Evolutionary conservation across 192 early-diverging fungal genomes (phyloP), one percentile per base, ranked within the genome.

Genomic region (Piromyces finnis): DNA sequence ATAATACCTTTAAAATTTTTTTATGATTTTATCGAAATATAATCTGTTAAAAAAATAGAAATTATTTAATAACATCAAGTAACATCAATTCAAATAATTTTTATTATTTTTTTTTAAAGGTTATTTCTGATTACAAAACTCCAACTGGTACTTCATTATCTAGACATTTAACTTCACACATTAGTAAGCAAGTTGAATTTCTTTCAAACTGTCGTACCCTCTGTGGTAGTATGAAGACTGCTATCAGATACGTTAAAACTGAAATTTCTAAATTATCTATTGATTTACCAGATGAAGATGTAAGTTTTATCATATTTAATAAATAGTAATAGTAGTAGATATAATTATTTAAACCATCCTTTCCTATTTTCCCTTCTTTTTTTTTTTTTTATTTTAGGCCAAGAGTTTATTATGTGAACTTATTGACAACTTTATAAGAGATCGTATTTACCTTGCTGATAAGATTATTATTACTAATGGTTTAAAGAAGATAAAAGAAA

Each of bases 181-280:
- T 99, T 77, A 91, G 92, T 82, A 92, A 94, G 78, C 97, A 99
- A 82, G 94, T 98, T 82, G 94, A 91, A 81, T 97, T 95, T 82
- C 84, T 99, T 68, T 89, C 92, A 29, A 91, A 91, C 77, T 91
- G 91, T 78, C 92, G 97, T 29, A 89, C 92, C 11, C 90, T 98
- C 88, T 93, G 94, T n/a, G 90, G 95, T 30, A 93, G 93, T 84
- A 98, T 99, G 96, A 92, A 93, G 81, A 95, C 93, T 28, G 94
- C 94, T 28, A 96, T 98, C 80, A 89, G 95, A 51, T 92, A 90
- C 81, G 84, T 99, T 41, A 98, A 98, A 86, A 88, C 89, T 82
- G 92, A 95, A 83, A 94, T 98, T 83, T 85, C 91, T 11, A 88
- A 90, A 79, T 85, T 92, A n/a, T 89, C 92, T 80, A 85, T 92